Evolutionary conservation across 1,284 basidiomycete genomes (phyloP).

Genomic region (Kwoniella shivajii): DNA sequence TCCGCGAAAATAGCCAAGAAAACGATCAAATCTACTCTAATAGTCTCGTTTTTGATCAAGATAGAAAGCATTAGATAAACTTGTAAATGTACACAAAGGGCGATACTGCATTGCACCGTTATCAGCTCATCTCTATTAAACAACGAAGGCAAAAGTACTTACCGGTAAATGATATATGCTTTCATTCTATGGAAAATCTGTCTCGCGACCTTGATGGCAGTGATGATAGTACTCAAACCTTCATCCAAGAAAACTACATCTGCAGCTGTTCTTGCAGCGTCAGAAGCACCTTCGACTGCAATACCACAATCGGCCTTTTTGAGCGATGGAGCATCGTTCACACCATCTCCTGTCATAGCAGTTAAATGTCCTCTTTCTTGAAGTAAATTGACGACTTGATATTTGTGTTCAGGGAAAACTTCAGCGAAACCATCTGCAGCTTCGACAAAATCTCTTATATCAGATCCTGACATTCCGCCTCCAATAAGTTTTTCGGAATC

Average conservation of each 20-base stretch:
- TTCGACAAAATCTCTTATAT: conserved; percentile 61
- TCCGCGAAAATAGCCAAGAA: conserved; percentile 64
- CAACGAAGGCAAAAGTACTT: conserved; percentile 21
- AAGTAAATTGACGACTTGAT: conserved; percentile 60
- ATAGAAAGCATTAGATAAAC: conserved; percentile 60
- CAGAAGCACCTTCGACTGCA: conserved; percentile 65
- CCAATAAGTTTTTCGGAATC: conserved; percentile 62
- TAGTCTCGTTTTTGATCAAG: conserved; percentile 61
- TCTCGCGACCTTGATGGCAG: conserved; percentile 62
- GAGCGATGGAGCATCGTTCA: conserved; percentile 63
- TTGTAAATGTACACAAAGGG: conserved; percentile 62
- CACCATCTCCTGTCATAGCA: conserved; percentile 61
- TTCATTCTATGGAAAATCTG: conserved; percentile 65
- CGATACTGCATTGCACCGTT: conserved; percentile 46
- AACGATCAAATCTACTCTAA: conserved; percentile 62
- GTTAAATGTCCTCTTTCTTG: conserved; percentile 61
- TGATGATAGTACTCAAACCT: conserved; percentile 59
- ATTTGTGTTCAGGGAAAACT: conserved; percentile 63
- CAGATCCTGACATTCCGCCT: conserved; percentile 60
- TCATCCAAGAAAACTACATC: conserved; percentile 64
- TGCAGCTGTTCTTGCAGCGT: conserved; percentile 64
- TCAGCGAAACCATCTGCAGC: conserved; percentile 63
- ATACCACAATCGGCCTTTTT: conserved; percentile 65
- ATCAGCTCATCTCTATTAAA: not conserved
- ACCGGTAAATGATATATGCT: conserved; percentile 57